Evolutionary conservation across 23 red algal genomes (phyloP), one percentile per base, ranked within the genome.

Genomic region (Gracilariopsis chorda): DNA sequence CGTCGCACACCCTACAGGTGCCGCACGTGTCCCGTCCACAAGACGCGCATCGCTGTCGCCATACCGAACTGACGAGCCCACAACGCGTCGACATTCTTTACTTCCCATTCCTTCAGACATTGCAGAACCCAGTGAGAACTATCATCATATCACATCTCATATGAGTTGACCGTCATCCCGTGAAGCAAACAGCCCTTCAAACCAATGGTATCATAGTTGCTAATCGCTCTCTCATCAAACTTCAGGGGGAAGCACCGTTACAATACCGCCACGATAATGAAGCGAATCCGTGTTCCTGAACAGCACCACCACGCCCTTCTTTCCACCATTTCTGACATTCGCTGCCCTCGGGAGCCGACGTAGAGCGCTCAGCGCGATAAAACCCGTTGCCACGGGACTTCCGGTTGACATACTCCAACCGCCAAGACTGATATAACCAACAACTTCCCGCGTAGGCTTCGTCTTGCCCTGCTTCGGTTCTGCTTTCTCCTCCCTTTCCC

Each of bases 401-500:
- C 82, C 82, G 62, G 40, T 12, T 6, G 39, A 30, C 62, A 86
- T 61, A 36, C 57, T 49, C 46, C 59, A 86, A 9, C 62, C 82
- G 37, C 82, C 82, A 34, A 69, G 16, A 10, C 36, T 86, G n/a
- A 86, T 65, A 37, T 86, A 86, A 14, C 82, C 82, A 37, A 86
- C 27, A 28, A 69, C 82, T 3, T 86, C 60, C 55, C 82, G 59
- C 34, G 46, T 36, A 21, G 58, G 41, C 45, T 8, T 65, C 28
- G 37, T 48, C 2, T 70, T 62, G 37, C 59, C 62, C 21, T 45
- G 58, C 59, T 86, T 72, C 24, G 62, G 34, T 10, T 69, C 45
- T 23, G 62, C 24, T 46, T 72, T 49, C 67, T 21, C 47, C 67
- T 73, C 67, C 20, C 1, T 7, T 9, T 73, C 67, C 16, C 67